Conservation (phyloP, 352 stramenopile genomes). For the Pythium sp. region DNA sequence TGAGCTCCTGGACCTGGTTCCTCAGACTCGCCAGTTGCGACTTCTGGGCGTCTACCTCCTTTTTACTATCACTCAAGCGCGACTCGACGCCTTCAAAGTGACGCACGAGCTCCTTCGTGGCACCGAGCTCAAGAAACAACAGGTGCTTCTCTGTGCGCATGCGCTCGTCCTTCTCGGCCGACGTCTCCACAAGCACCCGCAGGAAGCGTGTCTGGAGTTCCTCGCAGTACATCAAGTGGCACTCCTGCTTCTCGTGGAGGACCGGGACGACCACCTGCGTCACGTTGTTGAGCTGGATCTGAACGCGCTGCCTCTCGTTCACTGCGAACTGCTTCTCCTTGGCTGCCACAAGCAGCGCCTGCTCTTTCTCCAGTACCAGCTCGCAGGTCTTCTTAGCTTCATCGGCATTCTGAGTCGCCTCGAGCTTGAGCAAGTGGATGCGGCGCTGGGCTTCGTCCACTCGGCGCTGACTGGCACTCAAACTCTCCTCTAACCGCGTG, state of each 20-base stretch:
- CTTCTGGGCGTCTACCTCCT: slow-evolving; percentile 13
- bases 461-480: slow-evolving; percentile 32
- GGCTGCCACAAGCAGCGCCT: slow-evolving; percentile 26
- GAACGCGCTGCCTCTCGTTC: slow-evolving; percentile 37
- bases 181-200: slow-evolving; percentile 28
- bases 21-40: neutral
- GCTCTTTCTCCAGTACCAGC: slow-evolving; percentile 35
- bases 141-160: slow-evolving; percentile 43
- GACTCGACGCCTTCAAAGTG: slow-evolving; percentile 41
- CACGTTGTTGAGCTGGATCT: slow-evolving; percentile 57
- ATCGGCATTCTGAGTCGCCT: slow-evolving; percentile 37
- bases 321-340: slow-evolving; percentile 33
- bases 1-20: neutral
- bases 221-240: slow-evolving; percentile 39
- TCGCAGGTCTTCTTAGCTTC: slow-evolving; percentile 33
- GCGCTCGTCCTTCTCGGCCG: slow-evolving; percentile 43
- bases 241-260: slow-evolving; percentile 37
- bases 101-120: slow-evolving; percentile 36
- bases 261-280: slow-evolving; percentile 19
- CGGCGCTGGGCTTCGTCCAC: slow-evolving; percentile 51
- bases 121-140: slow-evolving; percentile 39
- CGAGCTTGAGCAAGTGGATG: slow-evolving; percentile 49
- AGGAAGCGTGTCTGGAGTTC: slow-evolving; percentile 39
- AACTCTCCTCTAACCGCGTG: slow-evolving; percentile 38
- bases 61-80: slow-evolving; percentile 19